A percentile compares a stretch with the other conserved stretches of the same genome.
phyloP scores from a whole-genome alignment of 306 rosid species.

The Lathyrus sativus region DNA sequence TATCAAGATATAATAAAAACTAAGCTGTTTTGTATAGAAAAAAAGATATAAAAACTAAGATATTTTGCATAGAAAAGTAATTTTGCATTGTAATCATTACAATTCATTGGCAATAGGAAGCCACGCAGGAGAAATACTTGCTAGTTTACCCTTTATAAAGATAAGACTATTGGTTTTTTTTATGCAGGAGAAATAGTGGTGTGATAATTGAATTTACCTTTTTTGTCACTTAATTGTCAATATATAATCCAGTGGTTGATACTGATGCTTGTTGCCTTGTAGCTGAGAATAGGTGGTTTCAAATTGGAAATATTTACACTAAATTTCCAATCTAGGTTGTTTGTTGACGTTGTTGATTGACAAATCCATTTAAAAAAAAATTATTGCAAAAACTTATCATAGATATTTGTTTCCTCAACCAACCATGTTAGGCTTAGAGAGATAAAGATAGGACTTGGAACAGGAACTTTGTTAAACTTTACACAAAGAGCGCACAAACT shows the following conservation, averaged over 20 bases:
- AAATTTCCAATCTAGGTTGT: constrained; percentile 6
- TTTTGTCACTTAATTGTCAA: constrained; percentile 19
- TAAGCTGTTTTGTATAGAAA: too few relatives aligned
- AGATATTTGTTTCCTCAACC: background rate
- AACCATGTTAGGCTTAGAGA: background rate
- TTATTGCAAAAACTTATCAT: background rate
- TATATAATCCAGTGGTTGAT: constrained; percentile 17
- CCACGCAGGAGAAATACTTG: too few relatives aligned
- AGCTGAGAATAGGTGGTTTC: constrained; percentile 1
- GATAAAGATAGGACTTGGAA: background rate
- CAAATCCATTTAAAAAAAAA: background rate
- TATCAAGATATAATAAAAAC: too few relatives aligned
- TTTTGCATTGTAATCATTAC: too few relatives aligned
- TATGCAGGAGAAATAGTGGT: constrained; percentile 6
- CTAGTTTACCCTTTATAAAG: too few relatives aligned
- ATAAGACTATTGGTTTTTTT: too few relatives aligned
- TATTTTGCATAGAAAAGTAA: too few relatives aligned
- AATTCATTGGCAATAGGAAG: too few relatives aligned
- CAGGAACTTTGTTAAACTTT: background rate
- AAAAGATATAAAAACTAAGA: too few relatives aligned
- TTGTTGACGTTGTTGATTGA: background rate
- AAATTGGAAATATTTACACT: constrained; percentile 1
- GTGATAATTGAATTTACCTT: constrained; percentile 10
- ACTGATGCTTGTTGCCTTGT: constrained; percentile 27
- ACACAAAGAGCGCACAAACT: background rate